Percentiles rank a stretch among this genome's conserved stretches.
Conservation (phyloP, 2,329 filamentous ascomycete genomes). For the Microcyclospora tardicrescens region DNA sequence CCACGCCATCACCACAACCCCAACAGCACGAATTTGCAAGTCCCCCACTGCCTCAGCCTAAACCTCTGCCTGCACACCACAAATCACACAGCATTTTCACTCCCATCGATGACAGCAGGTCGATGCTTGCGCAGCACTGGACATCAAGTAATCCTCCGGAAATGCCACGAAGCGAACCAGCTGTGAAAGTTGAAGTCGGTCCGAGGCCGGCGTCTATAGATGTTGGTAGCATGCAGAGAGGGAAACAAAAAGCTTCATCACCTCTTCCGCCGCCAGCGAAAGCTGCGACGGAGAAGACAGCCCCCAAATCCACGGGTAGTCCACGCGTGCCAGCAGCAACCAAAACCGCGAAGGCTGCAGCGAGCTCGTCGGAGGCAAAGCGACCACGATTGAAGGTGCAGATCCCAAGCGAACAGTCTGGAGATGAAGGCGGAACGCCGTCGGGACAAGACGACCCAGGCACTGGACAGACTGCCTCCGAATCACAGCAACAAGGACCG, state of each 20-base stretch:
- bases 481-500: conserved; percentile 38
- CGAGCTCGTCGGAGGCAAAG: conserved; percentile 41
- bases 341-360: conserved; percentile 34
- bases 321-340: conserved; percentile 61
- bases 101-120: conserved; percentile 85
- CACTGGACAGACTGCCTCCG: conserved; percentile 41
- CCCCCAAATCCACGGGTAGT: conserved; percentile 38
- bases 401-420: conserved; percentile 79
- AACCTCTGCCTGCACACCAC: conserved; percentile 42
- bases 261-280: conserved; percentile 41
- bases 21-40: conserved; percentile 39
- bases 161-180: conserved; percentile 31
- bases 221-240: conserved; percentile 42
- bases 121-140: conserved; percentile 72
- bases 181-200: conserved; percentile 29
- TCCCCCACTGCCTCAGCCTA: conserved; percentile 47
- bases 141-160: conserved; percentile 38
- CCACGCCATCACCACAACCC: conserved; percentile 37
- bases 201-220: conserved; percentile 54
- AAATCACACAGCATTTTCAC: conserved; percentile 93
- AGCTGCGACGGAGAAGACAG: not conserved
- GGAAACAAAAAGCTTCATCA: conserved; percentile 30
- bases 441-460: conserved; percentile 49
- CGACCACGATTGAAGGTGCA: conserved; percentile 82
- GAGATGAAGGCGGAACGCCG: conserved; percentile 59